A percentile compares a stretch with the other conserved stretches of the same genome.
phyloP scores from a whole-genome alignment of 371 early-diverging fungal species.

The Parasitella parasitica region DNA sequence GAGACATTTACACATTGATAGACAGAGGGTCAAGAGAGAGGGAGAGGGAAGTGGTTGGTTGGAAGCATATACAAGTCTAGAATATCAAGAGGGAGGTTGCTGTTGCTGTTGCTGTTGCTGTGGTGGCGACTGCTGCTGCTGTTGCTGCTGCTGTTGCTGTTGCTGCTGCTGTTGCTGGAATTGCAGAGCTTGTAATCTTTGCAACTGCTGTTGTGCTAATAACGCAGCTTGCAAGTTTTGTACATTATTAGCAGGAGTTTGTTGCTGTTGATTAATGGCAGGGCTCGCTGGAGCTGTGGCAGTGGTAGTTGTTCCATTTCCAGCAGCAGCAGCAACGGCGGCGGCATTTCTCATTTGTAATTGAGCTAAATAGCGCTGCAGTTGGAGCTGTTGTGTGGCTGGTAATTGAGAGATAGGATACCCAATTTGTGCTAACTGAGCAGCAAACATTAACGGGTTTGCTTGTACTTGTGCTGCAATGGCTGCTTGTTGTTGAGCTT shows the following conservation, averaged over 20 bases:
- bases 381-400: conserved; percentile 35
- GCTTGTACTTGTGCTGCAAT: conserved; percentile 28
- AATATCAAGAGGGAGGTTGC: conserved; percentile 1
- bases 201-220: conserved; percentile 15
- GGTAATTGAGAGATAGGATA: conserved; percentile 44
- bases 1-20: not conserved
- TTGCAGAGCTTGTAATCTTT: conserved; percentile 4
- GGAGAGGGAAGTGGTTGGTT: not conserved
- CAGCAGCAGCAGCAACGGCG: conserved; percentile 19
- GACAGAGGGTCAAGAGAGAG: not conserved
- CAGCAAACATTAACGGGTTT: conserved; percentile 37
- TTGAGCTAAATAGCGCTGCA: conserved; percentile 45
- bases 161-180: conserved; percentile 3
- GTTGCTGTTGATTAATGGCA: not conserved
- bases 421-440: conserved; percentile 47
- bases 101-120: conserved; percentile 6
- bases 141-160: conserved; percentile 1
- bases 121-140: not conserved
- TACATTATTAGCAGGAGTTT: not conserved
- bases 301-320: not conserved
- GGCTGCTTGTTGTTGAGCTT: conserved; percentile 22
- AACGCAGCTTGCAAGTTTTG: conserved; percentile 15
- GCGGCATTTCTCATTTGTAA: conserved; percentile 43
- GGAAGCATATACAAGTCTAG: not conserved
- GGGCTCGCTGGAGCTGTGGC: not conserved